These are phyloP conservation scores for Umbilicus rupestris DNA, from an alignment of 164 flowering plant species.

Conservation along the genomic window DNA sequence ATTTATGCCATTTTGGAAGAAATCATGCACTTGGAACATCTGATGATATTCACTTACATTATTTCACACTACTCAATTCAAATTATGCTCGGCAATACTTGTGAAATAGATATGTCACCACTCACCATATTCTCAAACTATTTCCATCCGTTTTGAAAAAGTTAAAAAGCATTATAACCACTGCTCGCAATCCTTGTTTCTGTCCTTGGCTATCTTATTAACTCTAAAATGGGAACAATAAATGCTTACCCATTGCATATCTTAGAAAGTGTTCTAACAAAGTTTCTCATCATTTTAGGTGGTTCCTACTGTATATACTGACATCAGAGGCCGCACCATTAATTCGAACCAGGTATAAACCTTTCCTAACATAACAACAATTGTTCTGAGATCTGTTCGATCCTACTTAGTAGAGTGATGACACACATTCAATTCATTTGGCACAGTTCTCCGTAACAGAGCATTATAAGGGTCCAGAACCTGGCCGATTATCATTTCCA, in stretches of 20 bases:
- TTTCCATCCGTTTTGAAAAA: too few species aligned
- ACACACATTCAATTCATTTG: background rate
- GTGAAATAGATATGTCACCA: too few species aligned
- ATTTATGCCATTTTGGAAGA: slow-evolving; percentile 3
- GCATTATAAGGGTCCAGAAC: slow-evolving; percentile 40
- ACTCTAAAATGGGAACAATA: too few species aligned
- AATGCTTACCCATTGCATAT: background rate
- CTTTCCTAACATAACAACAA: background rate
- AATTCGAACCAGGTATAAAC: slow-evolving; percentile 57
- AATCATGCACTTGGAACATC: background rate
- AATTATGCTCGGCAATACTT: too few species aligned
- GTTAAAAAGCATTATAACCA: too few species aligned
- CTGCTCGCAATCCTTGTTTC: too few species aligned
- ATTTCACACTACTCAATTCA: too few species aligned
- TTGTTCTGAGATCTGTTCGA: background rate
- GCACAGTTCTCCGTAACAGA: slow-evolving; percentile 78
- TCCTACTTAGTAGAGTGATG: background rate
- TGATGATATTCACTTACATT: too few species aligned
- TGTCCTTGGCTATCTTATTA: too few species aligned
- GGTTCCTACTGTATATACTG: slow-evolving; percentile 77
- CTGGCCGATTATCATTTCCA: slow-evolving; percentile 30
- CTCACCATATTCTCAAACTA: too few species aligned
- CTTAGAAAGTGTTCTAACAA: background rate
- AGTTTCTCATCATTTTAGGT: slow-evolving; percentile 35
- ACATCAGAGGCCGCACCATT: slow-evolving; percentile 48